Evolutionary conservation across 2,329 filamentous ascomycete species (phyloP).

Genomic region (Diplodia seriata): DNA sequence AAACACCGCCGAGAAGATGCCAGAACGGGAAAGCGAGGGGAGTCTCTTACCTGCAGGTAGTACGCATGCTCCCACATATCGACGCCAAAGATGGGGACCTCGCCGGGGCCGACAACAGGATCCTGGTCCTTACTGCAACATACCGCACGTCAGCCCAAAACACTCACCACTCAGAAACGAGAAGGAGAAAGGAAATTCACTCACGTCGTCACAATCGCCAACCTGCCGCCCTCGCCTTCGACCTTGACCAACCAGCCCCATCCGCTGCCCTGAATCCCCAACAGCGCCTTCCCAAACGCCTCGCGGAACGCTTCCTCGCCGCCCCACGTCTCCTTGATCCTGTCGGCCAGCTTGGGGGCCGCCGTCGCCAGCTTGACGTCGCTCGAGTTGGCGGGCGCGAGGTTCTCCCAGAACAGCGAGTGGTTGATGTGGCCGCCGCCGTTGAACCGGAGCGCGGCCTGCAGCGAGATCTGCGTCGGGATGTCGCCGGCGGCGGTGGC

Average conservation of each 20-base stretch:
- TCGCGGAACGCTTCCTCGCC: slow-evolving; percentile 69
- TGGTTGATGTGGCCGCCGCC: slow-evolving; percentile 94
- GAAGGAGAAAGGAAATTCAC: neutral
- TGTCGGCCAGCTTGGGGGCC: slow-evolving; percentile 63
- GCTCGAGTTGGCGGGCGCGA: slow-evolving; percentile 66
- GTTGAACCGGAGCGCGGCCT: slow-evolving; percentile 80
- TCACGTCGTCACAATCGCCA: slow-evolving; percentile 74
- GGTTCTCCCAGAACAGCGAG: slow-evolving; percentile 88
- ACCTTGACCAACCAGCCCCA: slow-evolving; percentile 87
- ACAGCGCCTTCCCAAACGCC: slow-evolving; percentile 68
- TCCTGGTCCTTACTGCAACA: slow-evolving; percentile 75
- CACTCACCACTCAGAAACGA: neutral
- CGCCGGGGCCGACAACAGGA: slow-evolving; percentile 66
- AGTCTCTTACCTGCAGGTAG: slow-evolving; percentile 70
- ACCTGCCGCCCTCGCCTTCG: slow-evolving; percentile 55
- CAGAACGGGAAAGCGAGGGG: no score
- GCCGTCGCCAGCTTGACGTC: slow-evolving; percentile 64
- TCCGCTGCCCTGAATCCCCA: slow-evolving; percentile 80
- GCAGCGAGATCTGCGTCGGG: slow-evolving; percentile 69
- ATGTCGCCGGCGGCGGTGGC: slow-evolving; percentile 66
- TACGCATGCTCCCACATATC: slow-evolving; percentile 97
- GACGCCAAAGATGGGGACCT: slow-evolving; percentile 75
- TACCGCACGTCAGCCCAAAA: neutral
- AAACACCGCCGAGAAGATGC: no score
- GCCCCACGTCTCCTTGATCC: slow-evolving; percentile 73